Evolutionary conservation across 371 early-diverging fungal genomes (phyloP), one percentile per base, ranked within the genome.

Genomic region (Paraphysoderma sedebokerense): DNA sequence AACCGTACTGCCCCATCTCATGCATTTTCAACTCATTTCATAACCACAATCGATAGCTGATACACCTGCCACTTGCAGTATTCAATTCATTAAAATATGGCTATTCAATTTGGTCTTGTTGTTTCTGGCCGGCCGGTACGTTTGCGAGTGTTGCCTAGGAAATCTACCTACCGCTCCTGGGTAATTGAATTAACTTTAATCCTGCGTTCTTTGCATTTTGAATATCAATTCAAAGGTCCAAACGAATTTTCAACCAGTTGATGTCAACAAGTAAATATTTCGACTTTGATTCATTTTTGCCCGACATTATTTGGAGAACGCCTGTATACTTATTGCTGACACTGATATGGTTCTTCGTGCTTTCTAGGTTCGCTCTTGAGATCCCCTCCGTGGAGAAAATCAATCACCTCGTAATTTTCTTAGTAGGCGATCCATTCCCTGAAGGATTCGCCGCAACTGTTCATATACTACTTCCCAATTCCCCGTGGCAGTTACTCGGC

Each of bases 341-440:
- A n/a, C n/a, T n/a, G n/a, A n/a, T n/a, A n/a, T n/a, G n/a, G n/a
- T n/a, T n/a, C n/a, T n/a, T n/a, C n/a, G n/a, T 24, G 4, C 6
- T 2, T 6, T 19, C 28, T 8, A 42, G 59, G 47, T 70, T 59
- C 46, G 51, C 65, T 1, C 61, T 66, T 55, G 83, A 85, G 55
- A 65, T 91, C 22, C 59, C 71, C 5, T 85, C 88, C 47, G 81
- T 90, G 1, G 71, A 72, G 44, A 61, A 62, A 29, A 82, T 90
- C 62, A 91, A 92, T 60, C 93, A 92, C 60, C 70, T 92, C 31
- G 88, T 88, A 2, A 89, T 91, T 22, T 91, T 92, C 53, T 62
- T 91, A 34, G 72, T 83, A 2, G 92, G 91, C 0, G 59, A 79
- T 12, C 86, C 88, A 3, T 88, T 92, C 52, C 86, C 91, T 34